Base-by-base conservation (phyloP, 2,329 filamentous ascomycete genomes). In the Ambrosiella beaveri region DNA sequence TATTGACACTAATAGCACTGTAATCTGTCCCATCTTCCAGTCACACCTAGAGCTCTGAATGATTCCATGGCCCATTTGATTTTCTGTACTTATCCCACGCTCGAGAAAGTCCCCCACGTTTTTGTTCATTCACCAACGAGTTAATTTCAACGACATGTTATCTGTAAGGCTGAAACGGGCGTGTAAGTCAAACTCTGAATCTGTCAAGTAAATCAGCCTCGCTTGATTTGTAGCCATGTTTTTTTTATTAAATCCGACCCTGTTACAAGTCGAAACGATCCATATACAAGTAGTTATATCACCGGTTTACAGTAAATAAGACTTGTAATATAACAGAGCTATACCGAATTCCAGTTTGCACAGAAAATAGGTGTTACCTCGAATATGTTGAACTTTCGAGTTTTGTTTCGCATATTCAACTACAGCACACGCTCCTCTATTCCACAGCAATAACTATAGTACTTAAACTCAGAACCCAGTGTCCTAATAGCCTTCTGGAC, bases 121-220 rank as follows among this genome's bases (percentile, higher is more conserved):
- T 47, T 39, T 57, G 56, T 39, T 57, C 55, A 57, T 53, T 57
- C 37, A 57, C 35, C 17, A 57, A 44, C 47, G 53, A 57, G 52
- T 41, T 57, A 52, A 57, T 59, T 12, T 37, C 19, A 59, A 50
- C 50, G 27, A 49, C 39, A 59, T 57, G 47, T 35, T 47, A 57
- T 57, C 38, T 36, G 27, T 57, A 57, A 57, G 56, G 56, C 56
- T 57, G 56, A 57, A 41, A 27, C 27, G 47, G 5, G 47, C 47
- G 19, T 51, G 27, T 51, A 51, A 51, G 47, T 35, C 17, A 27
- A 27, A 51, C 36, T 51, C 8, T 3, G 5, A 1, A 51, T 19
- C 2, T n/a, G 12, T 11, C 5, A 17, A n/a, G 12, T 9, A 35
- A 8, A 35, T 5, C 47, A 51, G 47, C n/a, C 53, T 55, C 37